phyloP scores from a whole-genome alignment of 139 green algal genomes.

The Edaphochlamys debaryana region DNA sequence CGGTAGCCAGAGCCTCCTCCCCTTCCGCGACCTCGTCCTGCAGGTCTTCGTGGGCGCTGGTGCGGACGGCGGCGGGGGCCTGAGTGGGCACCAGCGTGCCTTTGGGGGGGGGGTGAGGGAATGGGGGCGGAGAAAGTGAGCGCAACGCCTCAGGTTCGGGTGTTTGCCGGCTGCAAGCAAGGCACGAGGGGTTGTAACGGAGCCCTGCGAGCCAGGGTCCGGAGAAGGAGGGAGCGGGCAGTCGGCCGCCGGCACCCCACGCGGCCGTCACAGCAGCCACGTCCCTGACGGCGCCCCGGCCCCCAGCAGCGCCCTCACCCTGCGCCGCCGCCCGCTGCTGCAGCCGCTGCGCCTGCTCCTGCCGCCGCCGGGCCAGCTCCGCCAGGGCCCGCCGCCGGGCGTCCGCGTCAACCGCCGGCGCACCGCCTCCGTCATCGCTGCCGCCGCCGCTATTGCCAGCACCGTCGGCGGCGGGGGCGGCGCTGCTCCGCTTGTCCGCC shows the following conservation, averaged over 20 bases:
- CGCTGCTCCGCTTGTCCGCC: background rate
- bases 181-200: no score
- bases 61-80: background rate
- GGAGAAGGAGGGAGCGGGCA: no score
- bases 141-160: no score
- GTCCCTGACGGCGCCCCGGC: no score
- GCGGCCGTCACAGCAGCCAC: no score
- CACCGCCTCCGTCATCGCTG: background rate
- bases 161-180: no score
- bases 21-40: background rate
- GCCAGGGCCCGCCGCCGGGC: slow-evolving; percentile 20
- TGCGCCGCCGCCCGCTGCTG: background rate
- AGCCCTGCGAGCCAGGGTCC: no score
- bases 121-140: no score
- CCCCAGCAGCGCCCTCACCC: no score
- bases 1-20: background rate
- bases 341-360: slow-evolving; percentile 9
- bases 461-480: background rate
- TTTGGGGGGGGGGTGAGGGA: background rate
- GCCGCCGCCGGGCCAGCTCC: slow-evolving; percentile 20
- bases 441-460: no score
- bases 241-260: no score
- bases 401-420: background rate
- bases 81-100: slow-evolving; percentile 7
- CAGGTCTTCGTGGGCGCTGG: no score